Conservation (phyloP, 495 filamentous ascomycete species). For the Aspergillus leporis region DNA sequence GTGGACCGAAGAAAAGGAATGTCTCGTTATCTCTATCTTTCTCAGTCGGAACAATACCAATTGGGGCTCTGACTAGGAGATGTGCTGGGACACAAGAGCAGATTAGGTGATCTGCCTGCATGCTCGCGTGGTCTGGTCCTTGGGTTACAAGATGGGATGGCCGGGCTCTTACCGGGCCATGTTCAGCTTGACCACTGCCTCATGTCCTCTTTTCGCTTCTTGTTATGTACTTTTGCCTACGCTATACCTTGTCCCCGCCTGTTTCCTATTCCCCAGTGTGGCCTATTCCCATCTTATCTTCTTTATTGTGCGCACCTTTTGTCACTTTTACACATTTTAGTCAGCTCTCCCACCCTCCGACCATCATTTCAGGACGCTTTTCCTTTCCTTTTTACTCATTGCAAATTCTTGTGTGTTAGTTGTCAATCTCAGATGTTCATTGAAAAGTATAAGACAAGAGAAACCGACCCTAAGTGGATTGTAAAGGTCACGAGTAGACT, state of each 20-base stretch:
- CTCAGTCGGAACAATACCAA: constrained; percentile 25
- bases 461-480: constrained; percentile 1
- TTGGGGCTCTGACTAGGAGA: constrained; percentile 28
- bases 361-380: constrained; percentile 32
- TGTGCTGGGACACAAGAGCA: constrained; percentile 27
- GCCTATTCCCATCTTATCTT: constrained; percentile 35
- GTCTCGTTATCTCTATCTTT: constrained; percentile 20
- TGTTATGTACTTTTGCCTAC: constrained; percentile 57
- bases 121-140: constrained; percentile 24
- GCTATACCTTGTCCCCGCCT: constrained; percentile 47
- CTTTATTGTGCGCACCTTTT: constrained; percentile 29
- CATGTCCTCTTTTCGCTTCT: constrained; percentile 48
- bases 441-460: constrained; percentile 9
- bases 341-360: constrained; percentile 28
- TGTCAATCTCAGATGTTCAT: constrained; percentile 25
- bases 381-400: constrained; percentile 16
- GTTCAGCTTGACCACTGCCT: too few relatives aligned
- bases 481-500: background rate
- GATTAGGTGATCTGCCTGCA: constrained; percentile 17
- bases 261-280: constrained; percentile 37
- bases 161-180: constrained; percentile 4
- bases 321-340: constrained; percentile 30
- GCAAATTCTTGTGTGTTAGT: constrained; percentile 25
- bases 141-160: constrained; percentile 26
- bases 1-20: constrained; percentile 27